phyloP scores from a whole-genome alignment of 179 eudicot genomes.

The Carnegiea gigantea region DNA sequence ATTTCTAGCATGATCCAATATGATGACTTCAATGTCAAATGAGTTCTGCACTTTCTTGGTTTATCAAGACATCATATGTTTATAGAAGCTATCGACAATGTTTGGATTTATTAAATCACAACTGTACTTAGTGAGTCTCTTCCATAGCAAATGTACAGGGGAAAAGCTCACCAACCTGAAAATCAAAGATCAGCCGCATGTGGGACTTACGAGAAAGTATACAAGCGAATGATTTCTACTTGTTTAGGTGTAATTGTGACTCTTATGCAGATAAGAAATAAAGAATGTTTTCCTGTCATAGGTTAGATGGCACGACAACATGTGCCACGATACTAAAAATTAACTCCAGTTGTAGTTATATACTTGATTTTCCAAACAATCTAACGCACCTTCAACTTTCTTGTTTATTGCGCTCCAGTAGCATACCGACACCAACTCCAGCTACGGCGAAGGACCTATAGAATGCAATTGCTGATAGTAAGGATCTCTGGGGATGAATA shows the following conservation, averaged over 20 bases:
- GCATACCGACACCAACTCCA: slow-evolving; percentile 90
- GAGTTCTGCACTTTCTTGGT: too few relatives aligned
- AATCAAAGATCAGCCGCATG: not conserved
- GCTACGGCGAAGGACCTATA: slow-evolving; percentile 72
- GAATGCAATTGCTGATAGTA: slow-evolving; percentile 53
- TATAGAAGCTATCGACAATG: too few relatives aligned
- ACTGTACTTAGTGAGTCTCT: too few relatives aligned
- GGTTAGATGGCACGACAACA: too few relatives aligned
- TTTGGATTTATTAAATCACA: too few relatives aligned
- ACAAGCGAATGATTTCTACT: not conserved
- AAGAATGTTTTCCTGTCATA: not conserved
- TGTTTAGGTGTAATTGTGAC: not conserved
- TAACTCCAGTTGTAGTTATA: not conserved
- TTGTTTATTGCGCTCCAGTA: slow-evolving; percentile 75
- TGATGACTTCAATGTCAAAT: too few relatives aligned
- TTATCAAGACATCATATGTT: too few relatives aligned
- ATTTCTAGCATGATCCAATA: too few relatives aligned
- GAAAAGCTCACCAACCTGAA: not conserved
- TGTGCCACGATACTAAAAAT: not conserved
- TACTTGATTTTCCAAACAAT: not conserved
- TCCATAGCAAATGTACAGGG: not conserved
- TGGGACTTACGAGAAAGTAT: too few relatives aligned
- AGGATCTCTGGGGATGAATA: slow-evolving; percentile 74
- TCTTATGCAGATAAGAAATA: not conserved
- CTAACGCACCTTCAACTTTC: slow-evolving; percentile 63